Evolutionary conservation across 225 moss, liverwort and hornwort genomes (phyloP).

Genomic region (Physcomitrellopsis africana): DNA sequence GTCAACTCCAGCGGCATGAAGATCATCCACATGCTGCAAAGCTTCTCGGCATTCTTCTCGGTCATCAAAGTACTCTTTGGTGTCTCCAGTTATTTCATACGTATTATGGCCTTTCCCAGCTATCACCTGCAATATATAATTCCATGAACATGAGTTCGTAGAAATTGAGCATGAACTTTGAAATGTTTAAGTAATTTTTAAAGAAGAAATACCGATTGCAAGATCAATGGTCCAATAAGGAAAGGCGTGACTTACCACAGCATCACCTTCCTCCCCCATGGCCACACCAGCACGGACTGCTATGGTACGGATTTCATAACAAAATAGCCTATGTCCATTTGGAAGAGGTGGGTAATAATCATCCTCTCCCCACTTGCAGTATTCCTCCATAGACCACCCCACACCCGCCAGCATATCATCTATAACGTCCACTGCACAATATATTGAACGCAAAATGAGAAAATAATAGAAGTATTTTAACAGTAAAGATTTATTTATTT

Average conservation of each 20-base stretch:
- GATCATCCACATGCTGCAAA: slow-evolving; percentile 91
- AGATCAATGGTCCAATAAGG: neutral
- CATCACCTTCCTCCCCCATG: slow-evolving; percentile 99
- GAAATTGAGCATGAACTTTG: no score
- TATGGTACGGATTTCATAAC: slow-evolving; percentile 90
- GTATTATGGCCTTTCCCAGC: slow-evolving; percentile 99
- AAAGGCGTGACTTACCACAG: slow-evolving; percentile 65
- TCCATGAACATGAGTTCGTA: neutral
- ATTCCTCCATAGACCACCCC: slow-evolving; percentile 97
- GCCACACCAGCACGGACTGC: slow-evolving; percentile 99
- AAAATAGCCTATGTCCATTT: slow-evolving; percentile 87
- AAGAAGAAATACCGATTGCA: neutral
- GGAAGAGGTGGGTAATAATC: slow-evolving; percentile 94
- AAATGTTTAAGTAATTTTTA: no score
- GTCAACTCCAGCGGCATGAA: slow-evolving; percentile 97
- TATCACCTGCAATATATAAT: slow-evolving; percentile 61
- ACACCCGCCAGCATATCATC: slow-evolving; percentile 99
- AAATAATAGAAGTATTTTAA: neutral
- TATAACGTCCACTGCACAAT: slow-evolving; percentile 85
- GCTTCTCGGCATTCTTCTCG: slow-evolving; percentile 98
- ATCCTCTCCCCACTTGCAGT: slow-evolving; percentile 85
- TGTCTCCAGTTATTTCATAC: slow-evolving; percentile 84
- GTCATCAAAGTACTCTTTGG: slow-evolving; percentile 89
- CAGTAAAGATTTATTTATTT: no score
- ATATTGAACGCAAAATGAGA: slow-evolving; percentile 24